A percentile compares a stretch with the other conserved stretches of the same genome.
These are phyloP conservation scores for Coemansia sp. DNA, from an alignment of 192 early-diverging fungal genomes.

Conservation along the genomic window DNA sequence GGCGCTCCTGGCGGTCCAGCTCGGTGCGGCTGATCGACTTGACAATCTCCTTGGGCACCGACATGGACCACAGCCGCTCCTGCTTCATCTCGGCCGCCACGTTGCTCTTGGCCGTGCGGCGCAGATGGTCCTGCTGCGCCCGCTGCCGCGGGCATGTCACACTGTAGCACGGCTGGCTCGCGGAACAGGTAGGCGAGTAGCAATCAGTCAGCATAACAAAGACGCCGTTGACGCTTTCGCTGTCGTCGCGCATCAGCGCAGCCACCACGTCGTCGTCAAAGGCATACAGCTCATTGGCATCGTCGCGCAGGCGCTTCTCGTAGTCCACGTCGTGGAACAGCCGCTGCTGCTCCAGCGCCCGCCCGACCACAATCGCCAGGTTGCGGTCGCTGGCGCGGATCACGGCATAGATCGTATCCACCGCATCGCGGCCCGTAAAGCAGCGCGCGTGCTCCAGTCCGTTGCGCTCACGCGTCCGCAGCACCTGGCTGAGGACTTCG, in stretches of 20 bases:
- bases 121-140: conserved; percentile 44
- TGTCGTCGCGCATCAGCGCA: conserved; percentile 26
- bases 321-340: conserved; percentile 91
- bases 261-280: conserved; percentile 54
- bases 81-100: conserved; percentile 53
- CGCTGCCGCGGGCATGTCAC: conserved; percentile 73
- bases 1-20: conserved; percentile 84
- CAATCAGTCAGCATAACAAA: conserved; percentile 88
- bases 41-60: conserved; percentile 68
- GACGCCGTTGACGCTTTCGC: conserved; percentile 62
- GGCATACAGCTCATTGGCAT: conserved; percentile 72
- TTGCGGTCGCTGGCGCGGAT: conserved; percentile 83
- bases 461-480: conserved; percentile 66
- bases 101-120: conserved; percentile 44
- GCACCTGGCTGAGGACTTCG: conserved; percentile 47
- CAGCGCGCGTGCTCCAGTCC: conserved; percentile 74
- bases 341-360: conserved; percentile 82
- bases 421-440: conserved; percentile 85
- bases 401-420: conserved; percentile 75
- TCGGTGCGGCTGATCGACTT: conserved; percentile 68
- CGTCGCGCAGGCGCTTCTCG: conserved; percentile 82
- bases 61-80: conserved; percentile 75
- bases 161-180: conserved; percentile 81
- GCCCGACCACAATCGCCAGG: conserved; percentile 77
- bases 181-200: conserved; percentile 88